Evolutionary conservation across 2,329 filamentous ascomycete species (phyloP), one percentile per base, ranked within the genome.

Genomic region (Aureobasidium subglaciale): DNA sequence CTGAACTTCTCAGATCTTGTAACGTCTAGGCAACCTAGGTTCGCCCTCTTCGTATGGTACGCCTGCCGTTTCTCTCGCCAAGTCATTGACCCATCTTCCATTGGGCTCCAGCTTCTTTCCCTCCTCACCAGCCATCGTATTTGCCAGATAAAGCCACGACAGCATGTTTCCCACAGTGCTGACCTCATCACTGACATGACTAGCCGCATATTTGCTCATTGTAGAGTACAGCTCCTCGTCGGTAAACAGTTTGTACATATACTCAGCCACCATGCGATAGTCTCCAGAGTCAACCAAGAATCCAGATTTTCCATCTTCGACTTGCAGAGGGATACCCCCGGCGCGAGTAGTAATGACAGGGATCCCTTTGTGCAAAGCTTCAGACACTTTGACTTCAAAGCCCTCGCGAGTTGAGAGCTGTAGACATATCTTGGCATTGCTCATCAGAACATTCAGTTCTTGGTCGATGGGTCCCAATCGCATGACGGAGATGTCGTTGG

Each of bases 311-410:
- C 77, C 76, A 63, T 91, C 74, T 67, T 87, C 78, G 56, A 93
- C 79, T 67, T 93, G 88, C 4, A 92, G 75, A 1, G 88, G 87
- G 53, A 93, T 91, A 10, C 88, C 88, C n/a, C 88, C 88, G 1
- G 85, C 84, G 18, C 77, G 76, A 1, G 86, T 88, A 3, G 85
- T 87, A 59, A 93, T 89, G 63, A 90, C 80, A 1, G 88, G 88
- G 2, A 86, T 82, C 13, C 88, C 88, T 41, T 90, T 88, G 65
- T 91, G 88, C 20, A 92, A 76, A 1, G 87, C 88, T 70, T 93
- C 89, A 0, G 86, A 90, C 5, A 93, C 87, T 70, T 93, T 93
- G 63, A 93, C 85, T 70, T 93, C 88, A 63, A 93, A 93, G 0
- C 88, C 88, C 67, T 93, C 88, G 32, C 87, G 81, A 0, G 85